Conservation (phyloP, 768 basidiomycete genomes). For the Fistulinella prunicolor region DNA sequence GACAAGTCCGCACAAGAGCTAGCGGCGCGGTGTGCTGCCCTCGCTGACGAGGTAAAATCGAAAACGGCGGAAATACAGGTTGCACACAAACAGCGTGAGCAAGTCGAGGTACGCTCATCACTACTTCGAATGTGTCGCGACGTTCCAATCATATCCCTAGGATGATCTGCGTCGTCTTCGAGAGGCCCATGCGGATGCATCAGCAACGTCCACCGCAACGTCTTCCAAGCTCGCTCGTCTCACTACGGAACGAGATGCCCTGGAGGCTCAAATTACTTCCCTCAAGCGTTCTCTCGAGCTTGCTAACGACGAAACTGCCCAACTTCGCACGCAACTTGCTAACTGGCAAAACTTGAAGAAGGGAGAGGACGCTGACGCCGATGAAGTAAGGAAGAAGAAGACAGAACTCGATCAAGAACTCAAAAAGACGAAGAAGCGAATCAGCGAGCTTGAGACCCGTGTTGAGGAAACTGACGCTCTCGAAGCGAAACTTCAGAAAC, state of each 20-base stretch:
- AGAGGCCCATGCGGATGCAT: conserved; percentile 48
- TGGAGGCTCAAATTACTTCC: conserved; percentile 49
- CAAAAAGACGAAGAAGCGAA: conserved; percentile 40
- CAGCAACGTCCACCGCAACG: conserved; percentile 44
- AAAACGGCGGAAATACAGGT: conserved; percentile 38
- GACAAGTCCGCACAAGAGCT: conserved; percentile 30
- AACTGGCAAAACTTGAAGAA: conserved; percentile 69
- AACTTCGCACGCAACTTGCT: conserved; percentile 61
- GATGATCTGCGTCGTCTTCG: conserved; percentile 43
- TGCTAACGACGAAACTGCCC: conserved; percentile 49
- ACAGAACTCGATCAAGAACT: conserved; percentile 56
- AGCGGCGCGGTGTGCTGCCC: conserved; percentile 31
- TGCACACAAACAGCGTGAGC: conserved; percentile 43
- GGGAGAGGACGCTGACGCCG: conserved; percentile 58
- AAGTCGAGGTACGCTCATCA: conserved; percentile 40
- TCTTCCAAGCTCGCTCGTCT: conserved; percentile 55
- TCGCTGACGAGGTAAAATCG: conserved; percentile 38
- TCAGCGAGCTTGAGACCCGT: conserved; percentile 30
- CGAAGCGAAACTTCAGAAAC: conserved; percentile 41
- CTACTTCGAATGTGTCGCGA: background rate
- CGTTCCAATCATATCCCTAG: conserved; percentile 20
- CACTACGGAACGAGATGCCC: conserved; percentile 55
- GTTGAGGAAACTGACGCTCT: conserved; percentile 27
- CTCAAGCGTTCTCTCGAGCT: conserved; percentile 58
- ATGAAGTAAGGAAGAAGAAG: conserved; percentile 50